These are phyloP conservation scores for Megacollybia marginata DNA, from an alignment of 768 basidiomycete species.

Conservation along the genomic window DNA sequence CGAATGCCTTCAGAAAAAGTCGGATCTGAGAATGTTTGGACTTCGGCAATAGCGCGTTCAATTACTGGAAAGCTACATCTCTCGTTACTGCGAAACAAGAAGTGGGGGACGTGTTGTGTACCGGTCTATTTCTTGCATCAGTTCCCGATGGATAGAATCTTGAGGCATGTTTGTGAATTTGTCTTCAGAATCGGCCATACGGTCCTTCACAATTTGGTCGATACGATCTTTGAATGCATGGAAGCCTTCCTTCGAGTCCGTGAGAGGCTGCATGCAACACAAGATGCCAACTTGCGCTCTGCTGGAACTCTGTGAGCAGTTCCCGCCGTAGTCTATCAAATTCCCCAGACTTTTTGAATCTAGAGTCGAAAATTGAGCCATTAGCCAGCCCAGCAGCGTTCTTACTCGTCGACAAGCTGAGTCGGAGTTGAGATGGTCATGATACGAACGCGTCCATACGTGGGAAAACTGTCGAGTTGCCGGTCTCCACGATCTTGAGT, in stretches of 20 bases:
- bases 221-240: conserved; percentile 49
- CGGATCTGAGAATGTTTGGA: conserved; percentile 40
- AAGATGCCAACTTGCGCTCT: conserved; percentile 37
- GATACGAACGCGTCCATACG: neutral
- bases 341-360: conserved; percentile 77
- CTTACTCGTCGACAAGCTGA: conserved; percentile 61
- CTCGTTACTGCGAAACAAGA: too few relatives aligned
- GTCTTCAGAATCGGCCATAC: conserved; percentile 41
- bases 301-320: conserved; percentile 53
- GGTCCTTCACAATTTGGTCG: conserved; percentile 53
- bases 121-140: conserved; percentile 72
- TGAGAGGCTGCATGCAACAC: conserved; percentile 1
- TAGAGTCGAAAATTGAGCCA: conserved; percentile 16
- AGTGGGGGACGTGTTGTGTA: conserved; percentile 13
- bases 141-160: conserved; percentile 48
- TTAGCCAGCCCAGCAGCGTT: neutral
- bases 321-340: conserved; percentile 67
- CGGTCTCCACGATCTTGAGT: neutral
- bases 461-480: neutral
- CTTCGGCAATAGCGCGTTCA: conserved; percentile 51
- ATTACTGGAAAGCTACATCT: conserved; percentile 52
- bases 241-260: conserved; percentile 37
- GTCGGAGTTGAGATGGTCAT: conserved; percentile 52
- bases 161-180: conserved; percentile 44
- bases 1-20: conserved; percentile 37